A percentile compares a stretch with the other conserved stretches of the same genome.
phyloP scores from a whole-genome alignment of 225 moss, liverwort and hornwort species.

The Ulota crispa region DNA sequence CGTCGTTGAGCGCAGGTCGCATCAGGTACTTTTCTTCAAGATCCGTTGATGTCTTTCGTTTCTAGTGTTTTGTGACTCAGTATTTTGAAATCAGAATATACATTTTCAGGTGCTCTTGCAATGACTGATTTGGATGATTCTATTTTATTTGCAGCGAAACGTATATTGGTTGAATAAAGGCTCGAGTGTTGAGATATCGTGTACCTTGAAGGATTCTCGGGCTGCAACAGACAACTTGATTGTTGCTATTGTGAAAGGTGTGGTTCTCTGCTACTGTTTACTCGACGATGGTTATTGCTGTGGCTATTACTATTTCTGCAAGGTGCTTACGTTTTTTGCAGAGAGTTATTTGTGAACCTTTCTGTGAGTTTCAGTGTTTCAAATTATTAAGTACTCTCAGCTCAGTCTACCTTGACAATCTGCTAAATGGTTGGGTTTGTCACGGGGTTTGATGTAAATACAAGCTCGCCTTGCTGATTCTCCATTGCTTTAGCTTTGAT shows the following conservation, averaged over 20 bases:
- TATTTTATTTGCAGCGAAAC: constrained; percentile 35
- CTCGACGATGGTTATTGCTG: not conserved
- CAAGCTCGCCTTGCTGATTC: constrained; percentile 1
- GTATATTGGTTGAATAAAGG: constrained; percentile 50
- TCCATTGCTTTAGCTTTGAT: not conserved
- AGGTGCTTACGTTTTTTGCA: not conserved
- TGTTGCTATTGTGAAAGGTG: constrained; percentile 55
- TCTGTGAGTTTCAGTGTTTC: not conserved
- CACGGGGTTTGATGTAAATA: not conserved
- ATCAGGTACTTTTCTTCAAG: constrained; percentile 35
- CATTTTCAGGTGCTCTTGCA: not conserved
- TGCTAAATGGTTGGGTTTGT: constrained; percentile 1
- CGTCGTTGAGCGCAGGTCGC: constrained; percentile 27
- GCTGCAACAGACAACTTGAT: constrained; percentile 36
- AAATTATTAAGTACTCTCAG: not conserved
- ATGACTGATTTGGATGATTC: constrained; percentile 1
- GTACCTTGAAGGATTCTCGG: constrained; percentile 30
- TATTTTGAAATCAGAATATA: constrained; percentile 4
- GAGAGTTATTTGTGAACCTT: not conserved
- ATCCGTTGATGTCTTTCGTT: constrained; percentile 12
- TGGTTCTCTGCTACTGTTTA: not conserved
- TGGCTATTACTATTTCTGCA: not conserved
- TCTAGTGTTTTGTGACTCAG: not conserved
- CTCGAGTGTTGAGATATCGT: constrained; percentile 42
- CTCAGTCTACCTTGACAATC: not conserved